Conservation (phyloP, 176 grass and related monocot genomes). For the Zea mays region DNA sequence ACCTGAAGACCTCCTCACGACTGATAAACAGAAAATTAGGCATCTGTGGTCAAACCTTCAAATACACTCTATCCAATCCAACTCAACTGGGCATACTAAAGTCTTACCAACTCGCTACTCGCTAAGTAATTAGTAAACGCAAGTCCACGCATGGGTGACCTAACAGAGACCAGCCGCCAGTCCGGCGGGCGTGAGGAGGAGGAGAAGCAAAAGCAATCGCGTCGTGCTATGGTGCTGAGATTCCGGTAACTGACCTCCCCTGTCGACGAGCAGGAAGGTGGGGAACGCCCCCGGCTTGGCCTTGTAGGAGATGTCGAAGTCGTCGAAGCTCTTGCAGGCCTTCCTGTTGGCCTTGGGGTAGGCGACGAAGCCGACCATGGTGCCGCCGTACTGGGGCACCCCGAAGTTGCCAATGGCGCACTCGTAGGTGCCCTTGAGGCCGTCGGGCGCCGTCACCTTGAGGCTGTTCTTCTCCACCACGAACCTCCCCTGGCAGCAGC, state of each 20-base stretch:
- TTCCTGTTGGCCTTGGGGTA: conserved; percentile 86
- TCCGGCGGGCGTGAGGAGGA: neutral
- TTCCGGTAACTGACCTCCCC: conserved; percentile 64
- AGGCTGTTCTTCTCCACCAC: conserved; percentile 90
- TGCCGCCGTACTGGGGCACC: conserved; percentile 87
- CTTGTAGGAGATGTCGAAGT: conserved; percentile 88
- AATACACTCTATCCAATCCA: neutral
- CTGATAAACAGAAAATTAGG: neutral
- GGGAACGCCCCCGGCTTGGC: conserved; percentile 74
- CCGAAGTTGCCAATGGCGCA: conserved; percentile 96
- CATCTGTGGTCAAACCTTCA: neutral
- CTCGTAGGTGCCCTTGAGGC: conserved; percentile 72
- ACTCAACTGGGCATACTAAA: neutral
- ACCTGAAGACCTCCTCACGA: neutral
- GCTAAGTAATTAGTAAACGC: neutral
- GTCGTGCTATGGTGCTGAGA: neutral
- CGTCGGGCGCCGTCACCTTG: conserved; percentile 69
- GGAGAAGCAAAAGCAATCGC: neutral
- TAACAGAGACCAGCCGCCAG: neutral
- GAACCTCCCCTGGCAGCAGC: conserved; percentile 51
- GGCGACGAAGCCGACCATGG: conserved; percentile 82
- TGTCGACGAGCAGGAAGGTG: conserved; percentile 81
- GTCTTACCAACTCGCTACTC: neutral
- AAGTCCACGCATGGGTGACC: conserved; percentile 1
- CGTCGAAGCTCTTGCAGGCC: conserved; percentile 76